These are phyloP conservation scores for Viola odorata DNA, from an alignment of 345 rosid genomes.

Conservation along the genomic window DNA sequence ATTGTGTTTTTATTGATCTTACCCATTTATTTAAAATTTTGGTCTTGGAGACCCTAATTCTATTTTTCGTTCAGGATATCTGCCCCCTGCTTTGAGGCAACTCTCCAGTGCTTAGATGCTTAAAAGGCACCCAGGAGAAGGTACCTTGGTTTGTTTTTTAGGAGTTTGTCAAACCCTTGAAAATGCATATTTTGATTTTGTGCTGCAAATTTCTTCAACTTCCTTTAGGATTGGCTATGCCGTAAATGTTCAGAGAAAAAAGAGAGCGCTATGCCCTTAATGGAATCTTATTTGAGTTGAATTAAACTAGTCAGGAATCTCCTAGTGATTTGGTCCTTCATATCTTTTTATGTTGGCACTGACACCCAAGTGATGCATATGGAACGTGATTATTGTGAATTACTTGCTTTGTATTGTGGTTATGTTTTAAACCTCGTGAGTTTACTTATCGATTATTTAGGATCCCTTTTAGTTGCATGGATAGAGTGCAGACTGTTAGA, in stretches of 20 bases:
- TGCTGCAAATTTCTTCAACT: not conserved
- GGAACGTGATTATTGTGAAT: not conserved
- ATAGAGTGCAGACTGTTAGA: not conserved
- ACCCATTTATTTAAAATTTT: constrained; percentile 13
- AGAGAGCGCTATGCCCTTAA: not conserved
- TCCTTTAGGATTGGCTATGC: not conserved
- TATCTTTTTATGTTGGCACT: not conserved
- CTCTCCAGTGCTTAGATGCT: constrained; percentile 74
- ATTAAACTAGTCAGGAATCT: not conserved
- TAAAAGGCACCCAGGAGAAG: constrained; percentile 92
- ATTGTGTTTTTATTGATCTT: not conserved
- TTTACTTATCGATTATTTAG: not conserved
- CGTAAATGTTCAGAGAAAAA: no score
- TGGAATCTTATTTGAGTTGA: not conserved
- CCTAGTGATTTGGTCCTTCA: not conserved
- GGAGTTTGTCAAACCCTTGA: constrained; percentile 43
- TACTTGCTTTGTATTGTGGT: not conserved
- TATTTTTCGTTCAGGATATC: constrained; percentile 82
- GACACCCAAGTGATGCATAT: not conserved
- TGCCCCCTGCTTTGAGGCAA: constrained; percentile 70
- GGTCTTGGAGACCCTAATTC: constrained; percentile 60
- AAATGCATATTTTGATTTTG: constrained; percentile 15
- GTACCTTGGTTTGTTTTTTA: constrained; percentile 83
- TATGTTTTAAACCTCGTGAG: not conserved
- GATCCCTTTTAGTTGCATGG: not conserved